Percentiles rank a stretch among this genome's conserved stretches.
These are phyloP conservation scores for Clonostachys rosea DNA, from an alignment of 2,329 filamentous ascomycete species.

Conservation along the genomic window DNA sequence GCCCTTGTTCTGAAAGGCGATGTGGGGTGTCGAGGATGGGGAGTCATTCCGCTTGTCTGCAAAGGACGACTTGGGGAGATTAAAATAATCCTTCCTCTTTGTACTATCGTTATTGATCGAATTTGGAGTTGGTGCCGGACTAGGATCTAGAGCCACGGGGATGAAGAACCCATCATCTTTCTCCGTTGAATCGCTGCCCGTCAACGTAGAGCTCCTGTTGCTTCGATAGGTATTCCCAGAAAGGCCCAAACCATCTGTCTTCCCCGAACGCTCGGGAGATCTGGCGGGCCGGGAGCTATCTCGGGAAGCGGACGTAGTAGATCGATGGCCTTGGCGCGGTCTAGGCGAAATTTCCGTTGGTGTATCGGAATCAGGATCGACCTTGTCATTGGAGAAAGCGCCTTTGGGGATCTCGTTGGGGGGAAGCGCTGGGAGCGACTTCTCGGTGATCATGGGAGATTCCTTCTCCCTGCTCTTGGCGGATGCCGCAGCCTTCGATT, in stretches of 20 bases:
- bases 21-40: slow-evolving; percentile 70
- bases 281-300: slow-evolving; percentile 45
- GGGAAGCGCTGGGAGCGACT: slow-evolving; percentile 87
- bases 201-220: slow-evolving; percentile 68
- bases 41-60: slow-evolving; percentile 43
- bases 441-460: slow-evolving; percentile 73
- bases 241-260: slow-evolving; percentile 59
- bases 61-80: slow-evolving; percentile 30
- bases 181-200: slow-evolving; percentile 43
- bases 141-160: slow-evolving; percentile 70
- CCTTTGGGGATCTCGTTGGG: slow-evolving; percentile 64
- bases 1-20: slow-evolving; percentile 84
- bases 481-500: slow-evolving; percentile 61
- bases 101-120: slow-evolving; percentile 37
- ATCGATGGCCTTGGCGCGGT: slow-evolving; percentile 45
- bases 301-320: slow-evolving; percentile 50
- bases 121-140: slow-evolving; percentile 50
- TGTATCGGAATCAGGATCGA: slow-evolving; percentile 58
- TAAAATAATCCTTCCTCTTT: slow-evolving; percentile 57
- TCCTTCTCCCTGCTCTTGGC: slow-evolving; percentile 60
- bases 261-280: slow-evolving; percentile 48
- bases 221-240: slow-evolving; percentile 75
- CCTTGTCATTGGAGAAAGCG: slow-evolving; percentile 56
- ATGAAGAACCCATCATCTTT: slow-evolving; percentile 70
- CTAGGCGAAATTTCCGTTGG: slow-evolving; percentile 66